Evolutionary conservation across 495 filamentous ascomycete genomes (phyloP).

Genomic region (Neurospora sp.): DNA sequence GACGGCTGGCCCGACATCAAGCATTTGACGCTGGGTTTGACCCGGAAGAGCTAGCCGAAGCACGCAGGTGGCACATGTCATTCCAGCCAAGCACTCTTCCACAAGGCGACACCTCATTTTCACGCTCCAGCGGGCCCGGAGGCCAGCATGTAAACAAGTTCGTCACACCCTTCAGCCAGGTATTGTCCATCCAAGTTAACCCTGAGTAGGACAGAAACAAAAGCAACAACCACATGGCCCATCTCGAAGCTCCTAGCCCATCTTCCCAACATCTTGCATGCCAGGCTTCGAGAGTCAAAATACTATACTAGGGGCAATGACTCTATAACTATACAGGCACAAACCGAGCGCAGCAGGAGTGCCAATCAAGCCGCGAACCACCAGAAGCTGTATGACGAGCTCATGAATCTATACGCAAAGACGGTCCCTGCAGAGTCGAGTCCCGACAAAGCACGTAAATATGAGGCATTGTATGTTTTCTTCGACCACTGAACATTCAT

Average conservation of each 20-base stretch:
- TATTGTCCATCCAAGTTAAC: background rate
- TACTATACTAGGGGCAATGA: constrained; percentile 59
- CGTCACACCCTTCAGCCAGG: constrained; percentile 16
- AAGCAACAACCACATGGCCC: constrained; percentile 65
- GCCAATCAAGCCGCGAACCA: constrained; percentile 38
- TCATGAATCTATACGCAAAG: constrained; percentile 53
- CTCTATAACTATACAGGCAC: constrained; percentile 35
- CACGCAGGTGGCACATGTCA: constrained; percentile 63
- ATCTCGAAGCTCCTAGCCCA: constrained; percentile 46
- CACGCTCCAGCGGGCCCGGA: constrained; percentile 83
- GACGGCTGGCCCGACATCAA: constrained; percentile 21
- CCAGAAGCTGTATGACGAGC: constrained; percentile 36
- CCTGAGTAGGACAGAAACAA: constrained; percentile 68
- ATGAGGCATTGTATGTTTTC: constrained; percentile 28
- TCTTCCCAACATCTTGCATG: constrained; percentile 61
- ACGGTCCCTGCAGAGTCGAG: constrained; percentile 29
- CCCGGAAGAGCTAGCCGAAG: constrained; percentile 54
- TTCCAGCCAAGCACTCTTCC: constrained; percentile 58
- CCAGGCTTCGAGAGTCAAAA: constrained; percentile 50
- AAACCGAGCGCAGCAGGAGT: constrained; percentile 35
- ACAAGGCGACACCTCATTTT: constrained; percentile 59
- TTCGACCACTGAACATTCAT: no score
- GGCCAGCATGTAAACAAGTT: constrained; percentile 98
- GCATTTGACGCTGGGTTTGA: constrained; percentile 32
- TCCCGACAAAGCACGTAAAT: constrained; percentile 28